phyloP scores from a whole-genome alignment of 2,329 filamentous ascomycete genomes.

The Sclerotinia spermophila region DNA sequence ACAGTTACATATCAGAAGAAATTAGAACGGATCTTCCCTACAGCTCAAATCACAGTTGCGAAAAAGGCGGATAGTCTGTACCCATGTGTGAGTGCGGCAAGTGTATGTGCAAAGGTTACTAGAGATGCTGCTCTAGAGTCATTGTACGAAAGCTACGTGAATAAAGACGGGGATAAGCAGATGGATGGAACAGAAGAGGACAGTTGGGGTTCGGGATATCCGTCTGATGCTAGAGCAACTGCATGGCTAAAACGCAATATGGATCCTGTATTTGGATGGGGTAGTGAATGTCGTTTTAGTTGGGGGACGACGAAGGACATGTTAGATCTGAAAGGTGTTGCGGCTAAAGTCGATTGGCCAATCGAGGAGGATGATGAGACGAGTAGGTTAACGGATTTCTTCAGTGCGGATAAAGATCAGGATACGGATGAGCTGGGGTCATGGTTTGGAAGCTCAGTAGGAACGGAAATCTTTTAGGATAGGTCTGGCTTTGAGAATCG shows the following conservation, averaged over 20 bases:
- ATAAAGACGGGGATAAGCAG: conserved; percentile 33
- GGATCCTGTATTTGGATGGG: conserved; percentile 95
- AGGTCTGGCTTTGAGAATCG: neutral
- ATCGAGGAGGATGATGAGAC: conserved; percentile 66
- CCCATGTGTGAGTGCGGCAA: conserved; percentile 88
- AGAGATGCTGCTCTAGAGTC: conserved; percentile 84
- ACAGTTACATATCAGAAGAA: conserved; percentile 80
- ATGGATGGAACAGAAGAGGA: conserved; percentile 36
- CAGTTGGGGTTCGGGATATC: conserved; percentile 90
- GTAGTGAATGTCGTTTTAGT: conserved; percentile 85
- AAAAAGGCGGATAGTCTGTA: conserved; percentile 93
- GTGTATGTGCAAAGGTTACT: conserved; percentile 94
- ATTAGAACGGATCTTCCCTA: conserved; percentile 80
- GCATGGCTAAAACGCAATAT: conserved; percentile 81
- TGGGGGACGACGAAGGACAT: conserved; percentile 95
- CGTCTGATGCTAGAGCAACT: conserved; percentile 77
- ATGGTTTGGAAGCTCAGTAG: conserved; percentile 66
- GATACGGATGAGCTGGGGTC: conserved; percentile 59
- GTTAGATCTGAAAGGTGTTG: conserved; percentile 61
- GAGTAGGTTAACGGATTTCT: conserved; percentile 73
- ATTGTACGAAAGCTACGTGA: conserved; percentile 50
- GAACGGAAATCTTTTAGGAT: conserved; percentile 34
- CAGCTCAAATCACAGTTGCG: conserved; percentile 68
- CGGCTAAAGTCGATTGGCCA: conserved; percentile 80
- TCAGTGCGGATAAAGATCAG: conserved; percentile 42